Percentiles rank a stretch among this genome's conserved stretches.
Evolutionary conservation across 495 filamentous ascomycete genomes (phyloP).

Genomic region (Apodospora peruviana): DNA sequence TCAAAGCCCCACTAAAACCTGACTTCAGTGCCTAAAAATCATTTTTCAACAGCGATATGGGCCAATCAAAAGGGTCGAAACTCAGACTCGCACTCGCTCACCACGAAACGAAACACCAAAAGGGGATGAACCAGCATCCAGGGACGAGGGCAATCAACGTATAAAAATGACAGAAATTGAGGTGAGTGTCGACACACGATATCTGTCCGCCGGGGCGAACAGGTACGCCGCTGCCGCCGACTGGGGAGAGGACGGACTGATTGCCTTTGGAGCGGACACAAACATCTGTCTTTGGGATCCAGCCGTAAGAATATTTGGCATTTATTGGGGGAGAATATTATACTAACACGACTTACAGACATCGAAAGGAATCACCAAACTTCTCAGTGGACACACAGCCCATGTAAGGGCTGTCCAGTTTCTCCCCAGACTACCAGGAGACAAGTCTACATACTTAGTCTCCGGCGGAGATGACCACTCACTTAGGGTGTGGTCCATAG

Average conservation of each 20-base stretch:
- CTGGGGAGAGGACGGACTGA: constrained; percentile 69
- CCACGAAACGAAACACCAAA: neutral
- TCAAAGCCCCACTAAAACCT: neutral
- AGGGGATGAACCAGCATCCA: neutral
- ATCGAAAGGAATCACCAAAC: constrained; percentile 56
- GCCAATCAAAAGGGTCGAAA: neutral
- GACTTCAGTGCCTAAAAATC: neutral
- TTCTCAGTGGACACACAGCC: constrained; percentile 78
- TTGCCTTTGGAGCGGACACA: constrained; percentile 85
- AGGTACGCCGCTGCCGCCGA: constrained; percentile 84
- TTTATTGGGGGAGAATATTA: neutral
- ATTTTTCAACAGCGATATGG: neutral
- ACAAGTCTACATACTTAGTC: constrained; percentile 51
- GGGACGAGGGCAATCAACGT: neutral
- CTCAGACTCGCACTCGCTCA: neutral
- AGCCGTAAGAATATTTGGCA: constrained; percentile 49
- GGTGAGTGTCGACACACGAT: constrained; percentile 37
- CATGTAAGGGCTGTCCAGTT: constrained; percentile 82
- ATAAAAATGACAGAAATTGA: constrained; percentile 13
- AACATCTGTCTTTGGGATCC: constrained; percentile 90
- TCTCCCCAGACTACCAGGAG: constrained; percentile 47
- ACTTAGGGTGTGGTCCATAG: constrained; percentile 65
- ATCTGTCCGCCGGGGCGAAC: constrained; percentile 84
- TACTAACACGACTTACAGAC: constrained; percentile 23
- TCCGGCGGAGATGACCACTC: constrained; percentile 80